These are phyloP conservation scores for Suhomyces maxii DNA, from an alignment of 1,139 yeast species.

Conservation along the genomic window DNA sequence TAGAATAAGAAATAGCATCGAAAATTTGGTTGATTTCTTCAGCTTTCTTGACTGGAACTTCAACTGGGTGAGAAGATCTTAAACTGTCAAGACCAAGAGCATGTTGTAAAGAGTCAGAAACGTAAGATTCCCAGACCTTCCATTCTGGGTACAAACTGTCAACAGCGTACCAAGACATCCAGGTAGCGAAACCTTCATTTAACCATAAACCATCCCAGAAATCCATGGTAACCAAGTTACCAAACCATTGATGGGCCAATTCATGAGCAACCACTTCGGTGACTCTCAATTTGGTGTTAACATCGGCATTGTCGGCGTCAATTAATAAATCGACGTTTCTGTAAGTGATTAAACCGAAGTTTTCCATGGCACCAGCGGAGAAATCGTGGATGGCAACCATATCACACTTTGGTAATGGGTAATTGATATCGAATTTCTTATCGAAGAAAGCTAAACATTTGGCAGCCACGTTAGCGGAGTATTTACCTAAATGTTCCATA, in stretches of 20 bases:
- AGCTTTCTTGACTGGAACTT: conserved; percentile 55
- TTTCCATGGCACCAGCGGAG: conserved; percentile 65
- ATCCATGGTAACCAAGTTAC: conserved; percentile 62
- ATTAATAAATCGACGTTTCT: conserved; percentile 54
- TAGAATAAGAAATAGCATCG: conserved; percentile 48
- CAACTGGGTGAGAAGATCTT: conserved; percentile 58
- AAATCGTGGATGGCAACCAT: conserved; percentile 58
- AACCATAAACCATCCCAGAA: conserved; percentile 69
- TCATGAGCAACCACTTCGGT: conserved; percentile 63
- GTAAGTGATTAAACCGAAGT: conserved; percentile 58
- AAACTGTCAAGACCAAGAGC: conserved; percentile 55
- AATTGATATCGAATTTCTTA: conserved; percentile 52
- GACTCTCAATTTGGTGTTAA: conserved; percentile 48
- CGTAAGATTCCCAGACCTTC: conserved; percentile 56
- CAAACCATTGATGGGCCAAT: conserved; percentile 68
- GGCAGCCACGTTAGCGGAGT: conserved; percentile 52
- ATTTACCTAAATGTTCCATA: conserved; percentile 48
- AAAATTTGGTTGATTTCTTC: conserved; percentile 58
- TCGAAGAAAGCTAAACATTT: conserved; percentile 54
- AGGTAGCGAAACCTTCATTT: conserved; percentile 64
- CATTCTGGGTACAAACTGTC: conserved; percentile 57
- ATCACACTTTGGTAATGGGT: conserved; percentile 62
- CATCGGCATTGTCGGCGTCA: conserved; percentile 47
- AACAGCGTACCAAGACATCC: conserved; percentile 80
- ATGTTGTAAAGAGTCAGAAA: conserved; percentile 50